phyloP scores from a whole-genome alignment of 257 asterid species.

The Agastache rugosa region DNA sequence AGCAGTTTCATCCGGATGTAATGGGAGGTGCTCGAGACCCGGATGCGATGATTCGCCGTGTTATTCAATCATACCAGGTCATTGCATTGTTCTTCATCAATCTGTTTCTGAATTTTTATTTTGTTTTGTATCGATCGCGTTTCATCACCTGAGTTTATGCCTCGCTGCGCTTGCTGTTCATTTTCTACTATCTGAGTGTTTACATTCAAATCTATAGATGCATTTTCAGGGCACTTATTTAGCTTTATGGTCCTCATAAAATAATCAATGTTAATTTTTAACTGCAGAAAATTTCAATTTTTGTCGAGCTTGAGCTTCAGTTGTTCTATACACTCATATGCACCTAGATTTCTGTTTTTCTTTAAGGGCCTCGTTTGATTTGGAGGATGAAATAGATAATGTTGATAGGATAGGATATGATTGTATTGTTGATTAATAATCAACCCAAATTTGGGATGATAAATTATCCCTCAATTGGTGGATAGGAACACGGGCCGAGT shows the following conservation, averaged over 20 bases:
- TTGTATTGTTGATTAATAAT: too few relatives aligned
- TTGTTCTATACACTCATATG: background rate
- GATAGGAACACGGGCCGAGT: too few relatives aligned
- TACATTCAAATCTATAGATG: background rate
- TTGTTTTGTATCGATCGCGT: background rate
- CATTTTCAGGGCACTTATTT: background rate
- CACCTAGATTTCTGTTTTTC: background rate
- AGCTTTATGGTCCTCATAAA: background rate
- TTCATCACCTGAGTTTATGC: background rate
- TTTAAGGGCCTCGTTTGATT: background rate
- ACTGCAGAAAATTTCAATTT: background rate
- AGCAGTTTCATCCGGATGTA: conserved; percentile 90
- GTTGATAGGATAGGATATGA: too few relatives aligned
- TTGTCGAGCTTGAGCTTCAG: background rate
- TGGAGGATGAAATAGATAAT: too few relatives aligned
- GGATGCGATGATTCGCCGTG: conserved; percentile 76
- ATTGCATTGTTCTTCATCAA: background rate
- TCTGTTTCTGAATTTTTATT: background rate
- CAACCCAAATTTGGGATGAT: too few relatives aligned
- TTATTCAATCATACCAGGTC: conserved; percentile 91
- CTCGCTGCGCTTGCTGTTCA: background rate
- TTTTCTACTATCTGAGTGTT: background rate
- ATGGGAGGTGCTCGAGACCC: conserved; percentile 52
- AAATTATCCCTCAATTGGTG: too few relatives aligned
- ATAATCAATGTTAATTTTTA: background rate